These are phyloP conservation scores for Chlorella sp. DNA, from an alignment of 139 green algal species.

Conservation along the genomic window DNA sequence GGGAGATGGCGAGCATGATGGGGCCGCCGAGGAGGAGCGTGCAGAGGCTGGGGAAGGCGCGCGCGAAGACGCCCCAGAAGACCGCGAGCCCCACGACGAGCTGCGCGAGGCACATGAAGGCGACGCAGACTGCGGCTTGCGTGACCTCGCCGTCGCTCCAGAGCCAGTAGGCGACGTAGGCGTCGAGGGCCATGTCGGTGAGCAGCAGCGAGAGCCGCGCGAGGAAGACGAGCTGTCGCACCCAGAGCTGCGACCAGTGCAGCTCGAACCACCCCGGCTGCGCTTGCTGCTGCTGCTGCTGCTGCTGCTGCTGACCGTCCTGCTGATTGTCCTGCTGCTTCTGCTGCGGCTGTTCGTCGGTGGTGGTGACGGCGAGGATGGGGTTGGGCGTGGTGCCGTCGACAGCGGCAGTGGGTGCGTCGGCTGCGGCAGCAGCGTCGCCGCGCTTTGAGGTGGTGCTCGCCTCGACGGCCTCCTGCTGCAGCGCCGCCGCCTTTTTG, in stretches of 20 bases:
- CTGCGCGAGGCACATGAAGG: conserved; percentile 14
- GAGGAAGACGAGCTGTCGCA: background rate
- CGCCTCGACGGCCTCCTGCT: background rate
- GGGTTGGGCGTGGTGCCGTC: background rate
- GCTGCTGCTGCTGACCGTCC: background rate
- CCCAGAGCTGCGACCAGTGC: background rate
- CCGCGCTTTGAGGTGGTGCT: background rate
- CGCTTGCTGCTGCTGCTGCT: no score
- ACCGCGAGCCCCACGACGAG: conserved; percentile 3
- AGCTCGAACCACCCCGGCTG: background rate
- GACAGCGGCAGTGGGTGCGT: no score
- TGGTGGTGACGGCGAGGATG: background rate
- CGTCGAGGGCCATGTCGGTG: conserved; percentile 23
- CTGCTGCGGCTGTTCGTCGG: no score
- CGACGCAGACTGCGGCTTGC: conserved; percentile 14
- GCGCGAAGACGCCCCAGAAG: conserved; percentile 9
- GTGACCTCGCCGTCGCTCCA: conserved; percentile 1
- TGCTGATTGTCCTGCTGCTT: no score
- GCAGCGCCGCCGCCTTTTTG: background rate
- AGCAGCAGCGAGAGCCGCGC: conserved; percentile 5
- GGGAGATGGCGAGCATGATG: conserved; percentile 18
- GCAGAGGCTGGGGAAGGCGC: conserved; percentile 14
- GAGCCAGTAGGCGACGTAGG: conserved; percentile 22
- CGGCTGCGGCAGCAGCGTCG: no score
- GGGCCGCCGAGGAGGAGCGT: conserved; percentile 1